Conservation (phyloP, 257 asterid genomes). For the Ajuga chamaepitys region DNA sequence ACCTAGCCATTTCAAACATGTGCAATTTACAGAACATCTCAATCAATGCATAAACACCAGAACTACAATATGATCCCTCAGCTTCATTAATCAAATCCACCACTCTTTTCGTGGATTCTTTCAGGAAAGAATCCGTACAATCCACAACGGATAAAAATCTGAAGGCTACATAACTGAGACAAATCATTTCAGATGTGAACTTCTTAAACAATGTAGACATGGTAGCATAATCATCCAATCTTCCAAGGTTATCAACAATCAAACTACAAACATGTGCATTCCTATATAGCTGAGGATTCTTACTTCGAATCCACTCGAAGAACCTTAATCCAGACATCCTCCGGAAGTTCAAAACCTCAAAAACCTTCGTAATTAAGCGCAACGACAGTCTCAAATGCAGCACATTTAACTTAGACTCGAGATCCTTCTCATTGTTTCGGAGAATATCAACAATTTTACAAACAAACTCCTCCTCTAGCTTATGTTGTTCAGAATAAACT, state of each 20-base stretch:
- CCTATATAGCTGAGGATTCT: slow-evolving; percentile 25
- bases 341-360: slow-evolving; percentile 39
- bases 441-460: slow-evolving; percentile 40
- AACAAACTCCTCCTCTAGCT: slow-evolving; percentile 19
- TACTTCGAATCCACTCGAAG: slow-evolving; percentile 52
- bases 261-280: slow-evolving; percentile 52
- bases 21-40: slow-evolving; percentile 55
- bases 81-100: slow-evolving; percentile 41
- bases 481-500: neutral
- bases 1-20: slow-evolving; percentile 61
- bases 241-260: slow-evolving; percentile 60
- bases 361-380: slow-evolving; percentile 31
- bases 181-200: slow-evolving; percentile 37
- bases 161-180: slow-evolving; percentile 61
- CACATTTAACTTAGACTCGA: slow-evolving; percentile 38
- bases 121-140: slow-evolving; percentile 27
- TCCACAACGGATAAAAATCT: slow-evolving; percentile 38
- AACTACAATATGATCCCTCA: slow-evolving; percentile 64
- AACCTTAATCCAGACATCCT: slow-evolving; percentile 51
- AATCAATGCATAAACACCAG: slow-evolving; percentile 53
- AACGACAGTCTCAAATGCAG: slow-evolving; percentile 21
- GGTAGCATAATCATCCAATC: slow-evolving; percentile 54
- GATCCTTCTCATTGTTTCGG: slow-evolving; percentile 30
- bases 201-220: slow-evolving; percentile 40
- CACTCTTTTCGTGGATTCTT: slow-evolving; percentile 31